A percentile compares a stretch with the other conserved stretches of the same genome.
phyloP scores from a whole-genome alignment of 2,329 filamentous ascomycete species.

The Gnomoniopsis smithogilvyi region DNA sequence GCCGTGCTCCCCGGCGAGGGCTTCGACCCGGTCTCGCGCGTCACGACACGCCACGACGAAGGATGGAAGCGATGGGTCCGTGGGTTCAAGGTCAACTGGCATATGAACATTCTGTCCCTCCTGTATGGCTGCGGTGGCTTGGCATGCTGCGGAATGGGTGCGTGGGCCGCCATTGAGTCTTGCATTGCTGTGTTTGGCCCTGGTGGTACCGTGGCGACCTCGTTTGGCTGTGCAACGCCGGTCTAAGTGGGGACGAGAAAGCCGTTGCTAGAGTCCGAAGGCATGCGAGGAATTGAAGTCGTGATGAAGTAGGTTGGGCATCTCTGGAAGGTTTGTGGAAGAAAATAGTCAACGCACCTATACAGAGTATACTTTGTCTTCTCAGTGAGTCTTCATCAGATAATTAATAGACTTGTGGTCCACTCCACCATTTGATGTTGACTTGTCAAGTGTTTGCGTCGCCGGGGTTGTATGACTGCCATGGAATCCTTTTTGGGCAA shows the following conservation, averaged over 20 bases:
- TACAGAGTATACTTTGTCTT: no score
- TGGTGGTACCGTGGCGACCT: slow-evolving; percentile 8
- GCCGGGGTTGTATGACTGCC: no score
- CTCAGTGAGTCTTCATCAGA: no score
- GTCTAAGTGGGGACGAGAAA: not conserved
- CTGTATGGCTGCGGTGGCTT: slow-evolving; percentile 9
- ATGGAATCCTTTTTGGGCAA: no score
- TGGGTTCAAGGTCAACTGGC: slow-evolving; percentile 10
- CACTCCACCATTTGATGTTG: no score
- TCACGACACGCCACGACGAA: slow-evolving; percentile 4
- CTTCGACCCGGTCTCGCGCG: slow-evolving; percentile 9
- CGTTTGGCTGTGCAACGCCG: slow-evolving; percentile 6
- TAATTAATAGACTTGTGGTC: no score
- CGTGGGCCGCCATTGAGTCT: slow-evolving; percentile 10
- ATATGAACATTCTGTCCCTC: slow-evolving; percentile 6
- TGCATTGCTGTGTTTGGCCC: slow-evolving; percentile 5
- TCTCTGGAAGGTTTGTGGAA: no score
- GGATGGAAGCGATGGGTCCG: slow-evolving; percentile 7
- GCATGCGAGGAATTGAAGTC: not conserved
- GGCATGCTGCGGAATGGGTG: slow-evolving; percentile 10
- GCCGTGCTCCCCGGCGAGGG: slow-evolving; percentile 11
- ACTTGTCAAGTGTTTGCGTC: no score
- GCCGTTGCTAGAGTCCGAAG: not conserved
- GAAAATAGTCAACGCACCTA: no score
- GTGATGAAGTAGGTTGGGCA: not conserved